A percentile compares a stretch with the other conserved stretches of the same genome.
phyloP scores from a whole-genome alignment of 108 stramenopile species.

The Fragilaria radians region DNA sequence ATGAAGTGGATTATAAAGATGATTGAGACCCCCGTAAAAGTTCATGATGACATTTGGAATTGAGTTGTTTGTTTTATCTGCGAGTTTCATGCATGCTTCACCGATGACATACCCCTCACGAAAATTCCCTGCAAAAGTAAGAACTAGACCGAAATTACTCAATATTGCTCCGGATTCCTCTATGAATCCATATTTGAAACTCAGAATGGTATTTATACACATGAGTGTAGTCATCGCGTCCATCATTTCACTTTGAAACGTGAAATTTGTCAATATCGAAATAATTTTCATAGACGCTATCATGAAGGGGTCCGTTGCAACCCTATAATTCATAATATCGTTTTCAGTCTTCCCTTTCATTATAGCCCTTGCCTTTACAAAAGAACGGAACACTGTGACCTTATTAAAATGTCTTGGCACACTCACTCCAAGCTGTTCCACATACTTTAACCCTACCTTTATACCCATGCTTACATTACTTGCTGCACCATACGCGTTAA shows the following conservation, averaged over 20 bases:
- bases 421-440: not conserved
- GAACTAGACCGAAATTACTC: not conserved
- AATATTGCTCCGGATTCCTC: not conserved
- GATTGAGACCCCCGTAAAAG: too few relatives aligned
- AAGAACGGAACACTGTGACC: not conserved
- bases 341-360: not conserved
- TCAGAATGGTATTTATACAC: not conserved
- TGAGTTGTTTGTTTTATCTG: too few relatives aligned
- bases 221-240: not conserved
- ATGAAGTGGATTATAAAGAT: constrained; percentile 15
- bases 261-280: not conserved
- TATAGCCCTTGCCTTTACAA: not conserved
- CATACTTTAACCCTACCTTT: too few relatives aligned
- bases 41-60: too few relatives aligned
- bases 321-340: not conserved
- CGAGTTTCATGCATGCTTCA: constrained; percentile 6
- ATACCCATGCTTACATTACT: too few relatives aligned
- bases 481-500: not conserved
- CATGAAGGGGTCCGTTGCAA: not conserved
- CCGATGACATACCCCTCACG: constrained; percentile 15
- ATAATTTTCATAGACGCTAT: not conserved
- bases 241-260: not conserved
- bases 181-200: not conserved
- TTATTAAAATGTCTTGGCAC: too few relatives aligned
- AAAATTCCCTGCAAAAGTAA: not conserved